Evolutionary conservation across 2,329 filamentous ascomycete species (phyloP), one percentile per base, ranked within the genome.

Genomic region (Nemania sp.): DNA sequence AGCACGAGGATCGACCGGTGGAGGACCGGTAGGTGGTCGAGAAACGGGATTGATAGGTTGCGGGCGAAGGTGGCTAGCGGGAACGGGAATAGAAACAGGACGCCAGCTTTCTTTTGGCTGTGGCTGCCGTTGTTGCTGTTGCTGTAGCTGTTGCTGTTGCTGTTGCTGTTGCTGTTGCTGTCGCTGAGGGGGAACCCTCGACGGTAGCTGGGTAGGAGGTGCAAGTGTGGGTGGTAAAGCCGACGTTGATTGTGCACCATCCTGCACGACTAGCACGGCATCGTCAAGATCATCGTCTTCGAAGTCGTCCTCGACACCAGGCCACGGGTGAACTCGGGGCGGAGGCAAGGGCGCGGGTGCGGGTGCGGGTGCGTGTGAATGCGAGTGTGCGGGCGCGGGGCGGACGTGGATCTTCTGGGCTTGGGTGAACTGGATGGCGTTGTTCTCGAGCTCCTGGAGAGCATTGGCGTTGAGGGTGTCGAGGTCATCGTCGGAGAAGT

Each of bases 401-500:
- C 61, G 73, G 62, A 62, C 75, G 71, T 56, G 75, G 70, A 62
- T 74, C 61, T 75, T 76, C 52, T 80, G 82, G 38, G 81, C 82
- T 72, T 89, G 87, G 4, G 89, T 90, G 72, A 85, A 85, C 72
- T 86, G 86, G 70, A 90, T 87, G 45, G 89, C 89, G 74, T 86
- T 85, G 73, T 86, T 85, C 75, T 92, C 89, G 69, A 92, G 86
- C 75, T 90, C 88, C 73, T 88, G 83, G 3, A 91, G 80, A 54
- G 82, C 82, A 70, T 85, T 84, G 69, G 85, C 82, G 70, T 88
- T 86, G 49, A 91, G 80, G 47, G 86, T 83, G 77, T 91, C 88
- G 72, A 92, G 83, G 68, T 85, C 88, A 75, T 90, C 89, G 76
- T 90, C 89, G 67, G 84, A 87, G 76, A 89, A 90, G 69, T 88